Percentiles rank a stretch among this genome's conserved stretches.
These are phyloP conservation scores for Sugiyamaella floridensis DNA, from an alignment of 805 yeast species.

Conservation along the genomic window DNA sequence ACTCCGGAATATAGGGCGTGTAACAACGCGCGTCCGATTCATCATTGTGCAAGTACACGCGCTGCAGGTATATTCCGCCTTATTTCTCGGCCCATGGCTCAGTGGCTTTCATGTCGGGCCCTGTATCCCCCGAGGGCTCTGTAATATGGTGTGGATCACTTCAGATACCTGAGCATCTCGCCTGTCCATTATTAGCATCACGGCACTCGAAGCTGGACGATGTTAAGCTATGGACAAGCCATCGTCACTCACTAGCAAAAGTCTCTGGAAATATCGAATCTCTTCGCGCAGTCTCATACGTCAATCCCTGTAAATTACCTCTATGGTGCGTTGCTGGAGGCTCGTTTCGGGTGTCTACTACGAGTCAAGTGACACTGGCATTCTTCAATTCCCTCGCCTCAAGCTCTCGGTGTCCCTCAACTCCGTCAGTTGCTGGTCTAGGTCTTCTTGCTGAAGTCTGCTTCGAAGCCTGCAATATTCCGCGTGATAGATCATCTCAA, in stretches of 20 bases:
- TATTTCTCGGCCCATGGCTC: not conserved
- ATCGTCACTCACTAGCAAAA: conserved; percentile 3
- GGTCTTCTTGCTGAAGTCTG: conserved; percentile 1
- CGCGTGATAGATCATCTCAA: not conserved
- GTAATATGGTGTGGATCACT: not conserved
- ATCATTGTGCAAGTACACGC: not conserved
- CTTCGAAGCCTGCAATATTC: not conserved
- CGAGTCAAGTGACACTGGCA: conserved; percentile 1
- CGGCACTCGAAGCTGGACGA: conserved; percentile 3
- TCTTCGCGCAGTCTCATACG: conserved; percentile 4
- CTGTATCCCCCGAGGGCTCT: not conserved
- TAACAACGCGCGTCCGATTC: not conserved
- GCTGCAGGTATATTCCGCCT: not conserved
- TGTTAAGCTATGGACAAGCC: conserved; percentile 10
- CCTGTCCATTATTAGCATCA: not conserved
- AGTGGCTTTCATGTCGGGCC: not conserved
- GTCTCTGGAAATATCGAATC: not conserved
- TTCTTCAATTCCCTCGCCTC: conserved; percentile 11
- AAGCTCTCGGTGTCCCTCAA: not conserved
- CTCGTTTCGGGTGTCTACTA: conserved; percentile 7
- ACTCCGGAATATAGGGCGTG: too few species aligned
- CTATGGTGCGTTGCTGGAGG: conserved; percentile 15
- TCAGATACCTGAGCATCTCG: not conserved
- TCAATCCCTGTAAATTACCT: conserved; percentile 11
- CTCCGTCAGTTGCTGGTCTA: not conserved